phyloP scores from a whole-genome alignment of 257 asterid genomes.

The Lithospermum erythrorhizon region DNA sequence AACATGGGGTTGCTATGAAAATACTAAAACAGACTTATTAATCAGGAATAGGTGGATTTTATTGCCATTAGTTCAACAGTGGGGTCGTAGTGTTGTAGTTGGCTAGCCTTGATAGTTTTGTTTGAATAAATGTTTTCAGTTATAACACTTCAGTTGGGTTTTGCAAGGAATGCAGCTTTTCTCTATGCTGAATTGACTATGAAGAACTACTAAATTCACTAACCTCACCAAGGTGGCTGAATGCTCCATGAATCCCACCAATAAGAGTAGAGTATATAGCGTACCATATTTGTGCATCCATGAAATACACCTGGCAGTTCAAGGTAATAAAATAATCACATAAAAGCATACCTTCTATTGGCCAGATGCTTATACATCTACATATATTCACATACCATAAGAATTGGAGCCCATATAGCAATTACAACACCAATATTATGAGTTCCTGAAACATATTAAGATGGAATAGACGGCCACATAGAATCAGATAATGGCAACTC shows the following conservation, averaged over 20 bases:
- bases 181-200: background rate
- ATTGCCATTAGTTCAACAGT: background rate
- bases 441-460: conserved; percentile 47
- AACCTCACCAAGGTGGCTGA: conserved; percentile 99
- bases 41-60: too few relatives aligned
- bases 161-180: background rate
- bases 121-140: background rate
- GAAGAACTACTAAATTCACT: conserved; percentile 15
- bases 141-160: background rate
- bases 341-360: conserved; percentile 3
- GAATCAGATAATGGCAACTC: conserved; percentile 5
- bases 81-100: too few relatives aligned
- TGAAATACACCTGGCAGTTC: conserved; percentile 63
- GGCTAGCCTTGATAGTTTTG: background rate
- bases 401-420: conserved; percentile 83
- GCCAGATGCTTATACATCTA: conserved; percentile 5
- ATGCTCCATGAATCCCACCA: conserved; percentile 96
- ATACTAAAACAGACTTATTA: conserved; percentile 2
- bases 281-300: conserved; percentile 98
- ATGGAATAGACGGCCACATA: conserved; percentile 15
- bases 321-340: conserved; percentile 9
- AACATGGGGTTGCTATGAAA: conserved; percentile 4
- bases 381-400: conserved; percentile 50
- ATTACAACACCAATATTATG: conserved; percentile 71
- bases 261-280: conserved; percentile 75